Base-by-base conservation (phyloP, 495 filamentous ascomycete genomes). In the Viridothelium virens region DNA sequence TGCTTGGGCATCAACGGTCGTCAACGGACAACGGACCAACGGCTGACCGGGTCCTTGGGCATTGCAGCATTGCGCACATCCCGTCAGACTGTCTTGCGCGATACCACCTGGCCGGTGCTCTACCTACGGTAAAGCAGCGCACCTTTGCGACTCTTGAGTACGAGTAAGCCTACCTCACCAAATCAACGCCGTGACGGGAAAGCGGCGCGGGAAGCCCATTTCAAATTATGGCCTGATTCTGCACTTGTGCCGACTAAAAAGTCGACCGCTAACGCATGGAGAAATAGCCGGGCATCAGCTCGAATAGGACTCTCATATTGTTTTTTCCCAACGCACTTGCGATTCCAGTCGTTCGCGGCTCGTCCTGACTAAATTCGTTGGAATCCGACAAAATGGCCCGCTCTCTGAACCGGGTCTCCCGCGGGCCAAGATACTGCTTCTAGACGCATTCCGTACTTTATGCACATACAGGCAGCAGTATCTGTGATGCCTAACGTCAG, bases 201-300 rank as follows among this genome's bases (percentile, higher is more conserved):
- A 59, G 53, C 53, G 53, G 53, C 53, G 18, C 53, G 31, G 31
- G 25, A 36, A 59, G 18, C 53, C 53, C 53, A 59, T 34, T 31
- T 7, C 14, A 11, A 4, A 36, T 5, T 34, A 59, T 59, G 53
- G 53, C 18, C 25, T 59, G 53, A 59, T 59, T 36, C 31, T 36
- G 53, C 25, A 36, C 53, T 59, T 18, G 6, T 36, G 31, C 31
- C 33, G 53, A 59, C 53, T 59, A 36, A 18, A 25, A 9, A 6
- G 3, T 59, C 31, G 25, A 59, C 7, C 53, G 7, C 53, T 59
- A 59, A 36, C 53, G 53, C 53, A 33, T 36, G 36, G 18, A 7
- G 25, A 59, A 59, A 36, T 33, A 31, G 53, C 31, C 31, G 10
- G 53, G 36, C 10, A 9, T 14, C 31, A 18, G 25, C 53, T 34